Percentiles rank a stretch among this genome's conserved stretches.
These are phyloP conservation scores for Verticillium isaacii DNA, from an alignment of 2,329 filamentous ascomycete species.

Conservation along the genomic window DNA sequence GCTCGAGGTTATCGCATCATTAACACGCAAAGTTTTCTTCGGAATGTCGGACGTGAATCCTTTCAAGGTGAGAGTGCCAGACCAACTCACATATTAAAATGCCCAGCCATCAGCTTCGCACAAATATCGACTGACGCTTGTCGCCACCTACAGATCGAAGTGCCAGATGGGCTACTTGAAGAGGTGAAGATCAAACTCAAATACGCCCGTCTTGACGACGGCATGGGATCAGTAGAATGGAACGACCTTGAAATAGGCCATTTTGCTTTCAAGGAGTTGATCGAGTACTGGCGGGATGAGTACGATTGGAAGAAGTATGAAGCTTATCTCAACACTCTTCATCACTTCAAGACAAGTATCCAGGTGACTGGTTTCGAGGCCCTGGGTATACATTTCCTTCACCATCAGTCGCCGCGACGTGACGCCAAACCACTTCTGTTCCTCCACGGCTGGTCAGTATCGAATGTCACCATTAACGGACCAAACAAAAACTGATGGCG, in stretches of 20 bases:
- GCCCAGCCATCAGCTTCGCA: too few species aligned
- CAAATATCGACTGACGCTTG: too few species aligned
- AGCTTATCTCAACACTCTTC: not conserved
- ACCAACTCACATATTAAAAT: too few species aligned
- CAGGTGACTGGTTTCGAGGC: not conserved
- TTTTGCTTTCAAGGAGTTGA: not conserved
- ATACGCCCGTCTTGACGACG: not conserved
- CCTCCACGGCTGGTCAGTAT: constrained; percentile 32
- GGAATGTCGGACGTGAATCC: too few species aligned
- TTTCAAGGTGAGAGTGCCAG: too few species aligned
- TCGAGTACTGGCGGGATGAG: not conserved
- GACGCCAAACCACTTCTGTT: constrained; percentile 35
- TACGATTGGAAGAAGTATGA: not conserved
- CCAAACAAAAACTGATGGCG: not conserved
- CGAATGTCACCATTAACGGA: not conserved
- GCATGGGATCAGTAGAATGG: not conserved
- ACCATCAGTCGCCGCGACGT: constrained; percentile 15
- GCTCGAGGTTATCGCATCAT: too few species aligned
- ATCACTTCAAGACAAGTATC: not conserved
- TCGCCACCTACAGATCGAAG: not conserved
- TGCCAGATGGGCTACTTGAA: not conserved
- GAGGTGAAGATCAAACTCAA: not conserved
- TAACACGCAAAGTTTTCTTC: too few species aligned
- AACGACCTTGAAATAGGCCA: not conserved
- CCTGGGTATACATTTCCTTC: constrained; percentile 21